phyloP scores from a whole-genome alignment of 495 filamentous ascomycete genomes.

The Halenospora varia region DNA sequence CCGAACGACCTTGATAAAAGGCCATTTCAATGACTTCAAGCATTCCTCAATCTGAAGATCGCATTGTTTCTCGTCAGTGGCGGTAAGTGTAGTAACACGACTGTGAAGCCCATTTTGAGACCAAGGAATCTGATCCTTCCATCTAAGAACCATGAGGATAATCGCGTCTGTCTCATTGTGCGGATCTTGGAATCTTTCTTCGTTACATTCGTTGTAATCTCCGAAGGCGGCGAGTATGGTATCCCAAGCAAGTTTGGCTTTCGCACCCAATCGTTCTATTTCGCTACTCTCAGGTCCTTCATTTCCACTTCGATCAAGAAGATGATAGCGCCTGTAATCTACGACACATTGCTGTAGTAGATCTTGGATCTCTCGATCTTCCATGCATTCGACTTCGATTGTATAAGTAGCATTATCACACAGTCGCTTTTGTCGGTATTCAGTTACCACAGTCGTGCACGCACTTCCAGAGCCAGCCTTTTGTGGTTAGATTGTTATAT shows the following conservation, averaged over 20 bases:
- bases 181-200: slow-evolving; percentile 1
- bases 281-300: background rate
- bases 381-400: slow-evolving; percentile 3
- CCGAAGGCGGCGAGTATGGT: background rate
- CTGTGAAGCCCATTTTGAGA: too few species aligned
- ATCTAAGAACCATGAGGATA: background rate
- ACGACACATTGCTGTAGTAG: slow-evolving; percentile 5
- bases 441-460: background rate
- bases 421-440: slow-evolving; percentile 5
- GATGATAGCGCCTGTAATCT: slow-evolving; percentile 5
- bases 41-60: background rate
- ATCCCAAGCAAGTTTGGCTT: slow-evolving; percentile 7
- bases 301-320: background rate
- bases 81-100: background rate
- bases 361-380: slow-evolving; percentile 2
- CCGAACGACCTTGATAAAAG: slow-evolving; percentile 6
- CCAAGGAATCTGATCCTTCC: slow-evolving; percentile 2
- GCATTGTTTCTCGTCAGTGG: background rate
- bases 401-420: slow-evolving; percentile 6
- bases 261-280: slow-evolving; percentile 1
- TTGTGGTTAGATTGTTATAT: background rate
- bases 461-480: slow-evolving; percentile 4
- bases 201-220: background rate
- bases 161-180: background rate
- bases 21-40: background rate